These are phyloP conservation scores for Lactifluus subvellereus DNA, from an alignment of 768 basidiomycete species.

Conservation along the genomic window DNA sequence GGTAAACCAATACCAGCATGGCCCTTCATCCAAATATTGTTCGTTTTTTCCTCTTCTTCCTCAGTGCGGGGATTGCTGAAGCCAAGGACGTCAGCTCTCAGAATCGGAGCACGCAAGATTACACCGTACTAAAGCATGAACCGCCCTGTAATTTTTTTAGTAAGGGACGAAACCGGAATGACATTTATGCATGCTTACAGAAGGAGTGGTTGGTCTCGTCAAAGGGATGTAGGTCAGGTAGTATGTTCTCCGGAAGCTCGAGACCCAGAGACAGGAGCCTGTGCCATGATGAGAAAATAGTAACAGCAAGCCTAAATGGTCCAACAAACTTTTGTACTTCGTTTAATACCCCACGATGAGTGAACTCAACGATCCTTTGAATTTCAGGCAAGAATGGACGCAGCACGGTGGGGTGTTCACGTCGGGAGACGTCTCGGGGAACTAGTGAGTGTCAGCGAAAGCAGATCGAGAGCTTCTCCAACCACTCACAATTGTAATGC, in stretches of 20 bases:
- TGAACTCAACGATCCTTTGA: constrained; percentile 43
- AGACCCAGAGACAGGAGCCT: constrained; percentile 48
- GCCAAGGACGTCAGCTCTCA: neutral
- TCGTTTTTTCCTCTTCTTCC: constrained; percentile 32
- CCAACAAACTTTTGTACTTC: constrained; percentile 29
- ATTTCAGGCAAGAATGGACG: constrained; percentile 51
- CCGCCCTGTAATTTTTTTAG: constrained; percentile 36
- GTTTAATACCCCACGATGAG: constrained; percentile 47
- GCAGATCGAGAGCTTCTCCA: neutral
- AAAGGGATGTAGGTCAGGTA: constrained; percentile 45
- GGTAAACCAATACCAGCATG: constrained; percentile 30
- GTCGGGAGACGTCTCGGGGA: constrained; percentile 43
- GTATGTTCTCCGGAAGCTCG: constrained; percentile 48
- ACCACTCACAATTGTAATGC: constrained; percentile 51
- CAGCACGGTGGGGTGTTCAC: constrained; percentile 44
- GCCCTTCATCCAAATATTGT: constrained; percentile 36
- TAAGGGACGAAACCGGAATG: neutral
- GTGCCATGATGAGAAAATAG: neutral
- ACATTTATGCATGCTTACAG: constrained; percentile 8
- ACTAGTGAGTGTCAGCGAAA: constrained; percentile 33
- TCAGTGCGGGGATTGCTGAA: constrained; percentile 32
- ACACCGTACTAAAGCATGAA: constrained; percentile 60
- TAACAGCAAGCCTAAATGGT: constrained; percentile 35
- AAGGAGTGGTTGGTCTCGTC: constrained; percentile 29
- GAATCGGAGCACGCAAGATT: neutral